Evolutionary conservation across 169 alveolate species (phyloP).

Genomic region (Plasmodium berghei): DNA sequence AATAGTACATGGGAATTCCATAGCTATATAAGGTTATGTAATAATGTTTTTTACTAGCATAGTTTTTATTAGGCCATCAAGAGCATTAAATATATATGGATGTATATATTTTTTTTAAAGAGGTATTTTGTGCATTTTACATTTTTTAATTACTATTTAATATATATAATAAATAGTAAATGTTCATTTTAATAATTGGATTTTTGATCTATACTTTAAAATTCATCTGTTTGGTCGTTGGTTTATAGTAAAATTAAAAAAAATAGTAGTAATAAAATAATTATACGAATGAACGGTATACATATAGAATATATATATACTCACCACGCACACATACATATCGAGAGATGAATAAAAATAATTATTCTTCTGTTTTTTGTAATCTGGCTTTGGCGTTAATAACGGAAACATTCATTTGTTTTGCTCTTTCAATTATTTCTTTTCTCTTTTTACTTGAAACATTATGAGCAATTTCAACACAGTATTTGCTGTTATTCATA

Average conservation of each 20-base stretch:
- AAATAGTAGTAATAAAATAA: slow-evolving; percentile 28
- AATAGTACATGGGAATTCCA: too few species aligned
- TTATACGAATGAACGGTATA: neutral
- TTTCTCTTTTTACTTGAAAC: slow-evolving; percentile 94
- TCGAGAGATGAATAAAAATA: neutral
- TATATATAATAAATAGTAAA: too few species aligned
- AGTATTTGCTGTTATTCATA: slow-evolving; percentile 96
- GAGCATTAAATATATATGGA: neutral
- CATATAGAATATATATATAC: neutral
- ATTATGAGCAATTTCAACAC: slow-evolving; percentile 95
- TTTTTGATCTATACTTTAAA: neutral
- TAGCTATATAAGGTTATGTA: too few species aligned
- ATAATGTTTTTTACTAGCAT: too few species aligned
- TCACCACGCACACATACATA: slow-evolving; percentile 8
- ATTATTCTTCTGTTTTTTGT: slow-evolving; percentile 83
- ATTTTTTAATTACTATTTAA: neutral
- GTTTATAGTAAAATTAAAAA: slow-evolving; percentile 26
- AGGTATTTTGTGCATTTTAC: neutral
- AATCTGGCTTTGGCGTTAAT: slow-evolving; percentile 91
- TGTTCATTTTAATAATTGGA: too few species aligned
- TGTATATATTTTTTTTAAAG: neutral
- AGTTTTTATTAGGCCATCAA: neutral
- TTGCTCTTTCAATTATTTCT: slow-evolving; percentile 95
- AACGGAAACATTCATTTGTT: slow-evolving; percentile 93
- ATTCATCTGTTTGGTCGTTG: slow-evolving; percentile 11